phyloP scores from a whole-genome alignment of 225 moss, liverwort and hornwort species.

The Bryoerythrophyllum caledonicum region DNA sequence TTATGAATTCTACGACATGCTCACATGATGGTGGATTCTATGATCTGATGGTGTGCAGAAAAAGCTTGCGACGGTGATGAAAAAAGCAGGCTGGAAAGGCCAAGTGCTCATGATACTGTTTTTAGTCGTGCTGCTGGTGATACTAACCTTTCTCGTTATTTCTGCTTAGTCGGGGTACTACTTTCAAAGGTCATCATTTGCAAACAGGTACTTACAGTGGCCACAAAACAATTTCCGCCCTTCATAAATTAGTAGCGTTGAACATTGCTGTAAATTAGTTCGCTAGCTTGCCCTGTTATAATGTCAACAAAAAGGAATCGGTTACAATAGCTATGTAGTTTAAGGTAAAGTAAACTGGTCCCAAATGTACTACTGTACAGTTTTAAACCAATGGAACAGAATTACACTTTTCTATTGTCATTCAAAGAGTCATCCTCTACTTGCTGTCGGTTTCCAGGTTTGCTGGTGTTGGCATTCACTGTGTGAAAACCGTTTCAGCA shows the following conservation, averaged over 20 bases:
- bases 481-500: background rate
- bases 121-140: conserved; percentile 70
- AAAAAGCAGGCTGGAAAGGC: conserved; percentile 92
- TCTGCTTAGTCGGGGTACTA: conserved; percentile 46
- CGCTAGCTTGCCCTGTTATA: background rate
- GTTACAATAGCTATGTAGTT: conserved; percentile 12
- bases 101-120: conserved; percentile 83
- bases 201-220: background rate
- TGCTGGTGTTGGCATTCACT: background rate
- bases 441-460: background rate
- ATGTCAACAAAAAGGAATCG: background rate
- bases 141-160: conserved; percentile 83
- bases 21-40: conserved; percentile 21
- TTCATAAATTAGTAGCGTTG: background rate
- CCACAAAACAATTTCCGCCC: background rate
- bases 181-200: conserved; percentile 7
- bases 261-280: conserved; percentile 24
- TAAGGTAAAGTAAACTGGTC: background rate
- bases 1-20: background rate
- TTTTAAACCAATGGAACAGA: background rate
- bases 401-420: background rate
- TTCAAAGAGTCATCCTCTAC: background rate
- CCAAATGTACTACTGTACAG: background rate
- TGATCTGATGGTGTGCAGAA: conserved; percentile 60
- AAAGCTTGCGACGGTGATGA: conserved; percentile 81